Conservation (phyloP, 2,329 filamentous ascomycete genomes). For the Sarocladium strictum region DNA sequence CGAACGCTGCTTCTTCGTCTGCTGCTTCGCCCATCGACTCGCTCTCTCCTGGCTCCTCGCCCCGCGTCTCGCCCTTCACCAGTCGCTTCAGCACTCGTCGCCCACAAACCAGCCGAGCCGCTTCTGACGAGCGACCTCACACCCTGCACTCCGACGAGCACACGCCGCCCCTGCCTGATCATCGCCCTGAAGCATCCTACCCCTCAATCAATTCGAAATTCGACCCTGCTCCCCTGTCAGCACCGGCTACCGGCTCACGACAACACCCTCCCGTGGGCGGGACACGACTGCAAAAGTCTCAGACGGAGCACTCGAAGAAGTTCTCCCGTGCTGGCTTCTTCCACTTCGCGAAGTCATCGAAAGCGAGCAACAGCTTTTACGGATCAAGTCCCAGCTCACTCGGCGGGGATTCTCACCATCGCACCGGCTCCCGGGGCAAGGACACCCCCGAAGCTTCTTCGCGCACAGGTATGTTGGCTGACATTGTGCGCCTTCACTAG, state of each 20-base stretch:
- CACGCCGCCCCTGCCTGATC: slow-evolving; percentile 5
- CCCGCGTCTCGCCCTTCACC: slow-evolving; percentile 40
- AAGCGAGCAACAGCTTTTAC: slow-evolving; percentile 30
- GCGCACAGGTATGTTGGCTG: slow-evolving; percentile 27
- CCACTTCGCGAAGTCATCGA: slow-evolving; percentile 42
- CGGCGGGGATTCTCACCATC: slow-evolving; percentile 20
- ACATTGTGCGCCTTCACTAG: too few species aligned
- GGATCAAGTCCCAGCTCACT: slow-evolving; percentile 13
- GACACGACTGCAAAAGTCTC: slow-evolving; percentile 12
- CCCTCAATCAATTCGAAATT: not conserved
- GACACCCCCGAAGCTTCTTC: slow-evolving; percentile 23
- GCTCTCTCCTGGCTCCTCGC: slow-evolving; percentile 13
- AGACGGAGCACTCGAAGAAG: slow-evolving; percentile 32
- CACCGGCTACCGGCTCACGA: not conserved
- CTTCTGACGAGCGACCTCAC: slow-evolving; percentile 1
- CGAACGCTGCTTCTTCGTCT: slow-evolving; percentile 14
- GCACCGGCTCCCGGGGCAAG: slow-evolving; percentile 31
- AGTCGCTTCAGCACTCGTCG: slow-evolving; percentile 29
- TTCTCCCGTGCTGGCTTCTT: slow-evolving; percentile 35
- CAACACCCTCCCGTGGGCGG: not conserved
- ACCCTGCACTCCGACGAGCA: not conserved
- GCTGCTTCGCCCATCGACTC: slow-evolving; percentile 27
- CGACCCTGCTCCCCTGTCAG: not conserved
- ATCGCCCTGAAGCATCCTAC: slow-evolving; percentile 7
- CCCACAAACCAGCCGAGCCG: slow-evolving; percentile 14